Conservation (phyloP, 257 asterid species). For the Sherardia arvensis region DNA sequence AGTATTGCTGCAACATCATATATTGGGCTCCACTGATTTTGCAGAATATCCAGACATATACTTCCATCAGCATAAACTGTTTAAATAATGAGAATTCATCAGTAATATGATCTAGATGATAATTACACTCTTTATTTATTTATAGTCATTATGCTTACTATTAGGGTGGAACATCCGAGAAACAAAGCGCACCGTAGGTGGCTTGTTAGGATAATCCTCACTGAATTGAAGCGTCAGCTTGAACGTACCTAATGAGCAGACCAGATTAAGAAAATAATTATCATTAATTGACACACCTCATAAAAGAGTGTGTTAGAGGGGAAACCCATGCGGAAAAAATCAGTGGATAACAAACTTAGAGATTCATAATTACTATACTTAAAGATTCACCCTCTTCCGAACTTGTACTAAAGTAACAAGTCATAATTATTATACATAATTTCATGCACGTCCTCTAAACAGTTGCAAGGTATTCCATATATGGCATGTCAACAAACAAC, state of each 20-base stretch:
- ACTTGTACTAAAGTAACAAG: not conserved
- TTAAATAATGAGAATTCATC: constrained; percentile 13
- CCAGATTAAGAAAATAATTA: not conserved
- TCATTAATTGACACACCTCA: not conserved
- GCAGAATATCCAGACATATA: constrained; percentile 90
- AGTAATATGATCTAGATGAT: constrained; percentile 9
- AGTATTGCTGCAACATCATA: constrained; percentile 92
- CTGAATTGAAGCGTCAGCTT: constrained; percentile 60
- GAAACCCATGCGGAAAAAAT: too few species aligned
- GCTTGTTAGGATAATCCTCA: constrained; percentile 80
- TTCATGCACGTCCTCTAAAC: not conserved
- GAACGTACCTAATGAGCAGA: constrained; percentile 46
- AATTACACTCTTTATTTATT: not conserved
- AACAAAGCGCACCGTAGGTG: constrained; percentile 75
- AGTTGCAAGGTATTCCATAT: not conserved
- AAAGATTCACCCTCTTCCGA: not conserved
- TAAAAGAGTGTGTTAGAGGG: not conserved
- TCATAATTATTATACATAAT: too few species aligned
- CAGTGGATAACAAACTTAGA: not conserved
- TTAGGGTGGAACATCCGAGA: constrained; percentile 88
- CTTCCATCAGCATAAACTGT: constrained; percentile 95
- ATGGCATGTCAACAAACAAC: too few species aligned
- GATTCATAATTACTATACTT: too few species aligned
- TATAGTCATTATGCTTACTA: constrained; percentile 34
- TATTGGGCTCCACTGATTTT: constrained; percentile 95